A percentile compares a stretch with the other conserved stretches of the same genome.
Evolutionary conservation across 169 alveolate genomes (phyloP).

Genomic region (Plasmodium coatneyi): DNA sequence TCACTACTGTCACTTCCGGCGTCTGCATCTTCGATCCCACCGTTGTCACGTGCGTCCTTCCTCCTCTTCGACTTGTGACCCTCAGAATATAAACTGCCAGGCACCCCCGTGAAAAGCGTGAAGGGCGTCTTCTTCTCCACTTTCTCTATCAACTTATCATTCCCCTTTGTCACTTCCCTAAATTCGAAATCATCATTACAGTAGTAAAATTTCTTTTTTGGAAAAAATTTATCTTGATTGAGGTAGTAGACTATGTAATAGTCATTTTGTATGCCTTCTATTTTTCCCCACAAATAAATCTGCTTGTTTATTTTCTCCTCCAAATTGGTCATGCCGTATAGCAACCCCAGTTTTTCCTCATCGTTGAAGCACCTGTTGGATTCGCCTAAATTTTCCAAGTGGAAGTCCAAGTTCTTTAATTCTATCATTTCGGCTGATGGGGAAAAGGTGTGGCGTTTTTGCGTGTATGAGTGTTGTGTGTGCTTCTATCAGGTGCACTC

Average conservation of each 20-base stretch:
- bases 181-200: constrained; percentile 60
- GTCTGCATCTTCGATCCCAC: neutral
- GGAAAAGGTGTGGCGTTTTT: neutral
- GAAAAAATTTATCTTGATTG: constrained; percentile 34
- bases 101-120: constrained; percentile 38
- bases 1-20: neutral
- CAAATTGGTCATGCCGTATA: constrained; percentile 52
- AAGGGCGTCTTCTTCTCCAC: constrained; percentile 27
- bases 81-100: constrained; percentile 14
- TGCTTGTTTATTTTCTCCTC: constrained; percentile 51
- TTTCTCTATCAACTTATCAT: constrained; percentile 35
- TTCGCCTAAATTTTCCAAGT: constrained; percentile 28
- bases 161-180: constrained; percentile 35
- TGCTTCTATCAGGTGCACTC: neutral
- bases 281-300: constrained; percentile 63
- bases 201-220: constrained; percentile 42
- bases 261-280: constrained; percentile 62
- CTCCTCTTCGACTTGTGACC: neutral
- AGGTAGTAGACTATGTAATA: constrained; percentile 47
- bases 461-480: neutral
- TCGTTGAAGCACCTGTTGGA: constrained; percentile 68
- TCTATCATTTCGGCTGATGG: constrained; percentile 22
- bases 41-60: neutral
- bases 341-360: constrained; percentile 46
- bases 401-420: constrained; percentile 37